Conservation (phyloP, 225 moss, liverwort and hornwort genomes). For the Straminergon stramineum region DNA sequence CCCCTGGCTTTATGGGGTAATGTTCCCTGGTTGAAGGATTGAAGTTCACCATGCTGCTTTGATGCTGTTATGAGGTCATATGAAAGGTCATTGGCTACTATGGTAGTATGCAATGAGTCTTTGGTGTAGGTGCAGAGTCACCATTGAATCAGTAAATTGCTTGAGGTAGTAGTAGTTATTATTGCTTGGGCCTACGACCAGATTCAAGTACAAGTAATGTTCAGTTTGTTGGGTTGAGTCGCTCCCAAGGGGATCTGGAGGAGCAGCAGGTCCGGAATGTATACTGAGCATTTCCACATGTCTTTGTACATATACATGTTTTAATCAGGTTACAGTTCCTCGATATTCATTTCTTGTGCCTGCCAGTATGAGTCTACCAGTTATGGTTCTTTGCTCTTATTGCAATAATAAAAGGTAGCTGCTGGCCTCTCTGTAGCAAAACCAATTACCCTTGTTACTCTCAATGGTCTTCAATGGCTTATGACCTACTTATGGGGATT, state of each 20-base stretch:
- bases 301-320: conserved; percentile 44
- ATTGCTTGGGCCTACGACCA: conserved; percentile 25
- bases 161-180: conserved; percentile 31
- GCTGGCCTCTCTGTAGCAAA: neutral
- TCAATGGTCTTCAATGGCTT: neutral
- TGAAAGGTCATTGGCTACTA: conserved; percentile 15
- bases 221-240: conserved; percentile 34
- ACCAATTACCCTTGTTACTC: neutral
- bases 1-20: conserved; percentile 7
- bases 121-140: conserved; percentile 31
- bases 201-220: conserved; percentile 20
- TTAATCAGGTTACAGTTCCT: conserved; percentile 34
- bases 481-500: neutral
- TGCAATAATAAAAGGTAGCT: neutral
- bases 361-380: neutral
- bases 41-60: conserved; percentile 13
- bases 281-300: conserved; percentile 29
- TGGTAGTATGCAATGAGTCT: conserved; percentile 12
- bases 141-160: conserved; percentile 24
- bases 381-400: neutral
- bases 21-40: conserved; percentile 11
- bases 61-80: conserved; percentile 13
- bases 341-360: conserved; percentile 13
- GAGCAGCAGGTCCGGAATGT: conserved; percentile 31
- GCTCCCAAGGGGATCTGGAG: conserved; percentile 17